Base-by-base conservation (phyloP, 164 flowering plant species). In the Platanus orientalis region DNA sequence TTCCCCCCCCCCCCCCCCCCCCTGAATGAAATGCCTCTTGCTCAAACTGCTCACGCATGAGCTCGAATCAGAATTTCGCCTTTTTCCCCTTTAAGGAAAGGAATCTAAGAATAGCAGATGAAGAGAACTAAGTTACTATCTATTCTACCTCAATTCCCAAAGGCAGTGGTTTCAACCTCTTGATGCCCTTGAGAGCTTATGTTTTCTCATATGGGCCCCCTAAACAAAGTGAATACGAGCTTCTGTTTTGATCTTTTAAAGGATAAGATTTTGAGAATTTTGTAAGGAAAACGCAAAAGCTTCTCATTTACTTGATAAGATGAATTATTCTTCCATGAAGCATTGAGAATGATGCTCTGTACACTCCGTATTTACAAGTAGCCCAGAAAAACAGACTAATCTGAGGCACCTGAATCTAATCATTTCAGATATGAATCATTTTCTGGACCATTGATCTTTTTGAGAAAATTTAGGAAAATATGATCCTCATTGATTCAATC, bases 101-200 rank as follows among this genome's bases (percentile, higher is more conserved):
- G 60, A 57, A 57, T 36, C 47, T 11, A 36, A 57, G 47, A 57
- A 56, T 34, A 34, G 42, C 45, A 21, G 47, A 34, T 47, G 28
- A 57, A 21, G 19, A 57, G 9, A 6, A 5, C 7, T 36, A 57
- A 10, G 32, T 6, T 21, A 11, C 60, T 36, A 40, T 7, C 24
- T 14, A 1, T 21, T 10, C 47, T 24, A n/a, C n/a, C n/a, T n/a
- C n/a, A n/a, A n/a, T n/a, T n/a, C n/a, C n/a, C n/a, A 57, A 57
- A 4, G 27, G 34, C 10, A 19, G 27, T 57, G 45, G 27, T 36
- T 20, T 19, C 45, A 45, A 34, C 60, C 27, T 23, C 60, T 6
- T 20, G 13, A 6, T 49, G 26, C n/a, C 53, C 21, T 49, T 49
- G 25, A 49, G 53, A 2, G 53, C 53, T 34, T 34, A 49, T 20